Evolutionary conservation across 108 stramenopile genomes (phyloP).

Genomic region (Pseudonitzschia delicatissima): DNA sequence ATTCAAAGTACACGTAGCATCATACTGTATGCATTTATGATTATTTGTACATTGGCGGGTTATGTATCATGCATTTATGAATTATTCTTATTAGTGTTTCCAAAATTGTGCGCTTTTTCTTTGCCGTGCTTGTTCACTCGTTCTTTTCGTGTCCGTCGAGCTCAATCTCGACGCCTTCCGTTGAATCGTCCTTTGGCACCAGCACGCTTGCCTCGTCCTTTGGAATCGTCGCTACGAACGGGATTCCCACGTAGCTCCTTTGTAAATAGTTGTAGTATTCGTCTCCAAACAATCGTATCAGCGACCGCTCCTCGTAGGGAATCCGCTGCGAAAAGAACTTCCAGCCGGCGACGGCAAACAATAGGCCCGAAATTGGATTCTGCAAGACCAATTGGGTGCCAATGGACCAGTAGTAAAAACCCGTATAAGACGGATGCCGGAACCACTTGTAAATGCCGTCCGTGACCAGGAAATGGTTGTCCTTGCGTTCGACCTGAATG

Average conservation of each 20-base stretch:
- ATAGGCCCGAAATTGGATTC: conserved; percentile 63
- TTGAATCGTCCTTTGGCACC: not conserved
- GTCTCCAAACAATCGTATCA: conserved; percentile 65
- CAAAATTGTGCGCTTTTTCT: too few species aligned
- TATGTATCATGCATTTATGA: too few species aligned
- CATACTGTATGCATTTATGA: too few species aligned
- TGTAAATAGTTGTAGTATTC: conserved; percentile 77
- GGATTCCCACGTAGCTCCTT: conserved; percentile 82
- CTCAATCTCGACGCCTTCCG: conserved; percentile 1
- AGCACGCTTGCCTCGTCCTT: not conserved
- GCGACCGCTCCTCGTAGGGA: conserved; percentile 86
- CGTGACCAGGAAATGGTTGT: conserved; percentile 87
- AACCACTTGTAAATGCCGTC: conserved; percentile 83
- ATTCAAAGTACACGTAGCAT: too few species aligned
- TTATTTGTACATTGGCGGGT: too few species aligned
- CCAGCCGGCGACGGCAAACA: conserved; percentile 76
- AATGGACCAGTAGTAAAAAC: conserved; percentile 95
- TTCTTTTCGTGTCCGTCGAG: not conserved
- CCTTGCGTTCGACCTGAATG: conserved; percentile 81
- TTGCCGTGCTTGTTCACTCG: not conserved
- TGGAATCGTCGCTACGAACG: conserved; percentile 52
- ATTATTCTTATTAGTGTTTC: too few species aligned
- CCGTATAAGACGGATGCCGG: conserved; percentile 95
- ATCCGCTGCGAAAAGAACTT: conserved; percentile 87
- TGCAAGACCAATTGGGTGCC: conserved; percentile 87